Base-by-base conservation (phyloP, 2,329 filamentous ascomycete species). In the Ceratocystis variospora region DNA sequence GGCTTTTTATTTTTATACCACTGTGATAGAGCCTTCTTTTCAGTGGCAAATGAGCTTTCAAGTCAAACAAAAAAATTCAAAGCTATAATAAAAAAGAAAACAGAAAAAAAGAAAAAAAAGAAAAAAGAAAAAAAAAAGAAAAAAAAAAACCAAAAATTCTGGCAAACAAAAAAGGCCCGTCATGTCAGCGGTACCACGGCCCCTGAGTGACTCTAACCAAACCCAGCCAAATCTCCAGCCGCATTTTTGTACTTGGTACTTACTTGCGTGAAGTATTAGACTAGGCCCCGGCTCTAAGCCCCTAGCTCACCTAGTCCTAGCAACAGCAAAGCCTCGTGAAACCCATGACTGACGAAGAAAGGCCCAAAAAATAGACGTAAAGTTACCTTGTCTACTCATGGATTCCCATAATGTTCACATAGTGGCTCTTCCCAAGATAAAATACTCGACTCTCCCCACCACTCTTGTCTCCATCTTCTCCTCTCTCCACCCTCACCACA, bases 401-500 rank as follows among this genome's bases (percentile, higher is more conserved):
- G 19, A 44, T 28, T 41, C 22, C 25, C 62, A 44, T 31, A 19
- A 19, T 17, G 19, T 19, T 31, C 61, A 12, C 22, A 28, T 48
- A 46, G 37, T 45, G 33, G 12, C 41, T 17, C 12, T n/a, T 64
- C 44, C 12, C 37, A 64, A 46, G 62, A 67, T 67, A 67, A 61
- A 67, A 67, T 62, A 44, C 33, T 45, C 48, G 62, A 19, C 41
- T 25, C 59, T n/a, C 22, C 62, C 31, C 53, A 12, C 5, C 46
- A 44, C 41, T 59, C 33, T 12, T 61, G 25, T 61, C 62, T 53
- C 22, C n/a, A 61, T 19, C 61, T 45, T 50, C 61, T 67, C 44
- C 63, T 53, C 50, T 61, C 61, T 50, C 44, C 66, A 22, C 44
- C 55, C 33, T 50, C 61, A 45, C 66, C 48, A 50, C 22, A 48